Percentiles rank a stretch among this genome's conserved stretches.
These are phyloP conservation scores for Blastomyces emzantsi DNA, from an alignment of 2,329 filamentous ascomycete genomes.

Conservation along the genomic window DNA sequence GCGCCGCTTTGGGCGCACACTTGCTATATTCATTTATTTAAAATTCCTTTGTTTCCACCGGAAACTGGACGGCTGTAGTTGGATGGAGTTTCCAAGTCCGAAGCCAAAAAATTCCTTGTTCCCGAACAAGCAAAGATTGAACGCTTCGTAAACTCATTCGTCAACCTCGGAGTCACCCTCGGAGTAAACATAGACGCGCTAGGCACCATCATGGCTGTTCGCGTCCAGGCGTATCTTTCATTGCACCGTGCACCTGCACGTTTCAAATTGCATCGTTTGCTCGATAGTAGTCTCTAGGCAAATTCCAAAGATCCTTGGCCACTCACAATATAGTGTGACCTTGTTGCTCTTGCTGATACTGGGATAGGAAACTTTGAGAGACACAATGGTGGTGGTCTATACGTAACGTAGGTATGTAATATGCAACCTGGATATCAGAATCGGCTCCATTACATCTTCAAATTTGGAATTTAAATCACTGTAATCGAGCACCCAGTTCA, in stretches of 20 bases:
- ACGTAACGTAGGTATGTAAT: no score
- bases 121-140: no score
- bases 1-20: conserved; percentile 54
- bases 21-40: conserved; percentile 44
- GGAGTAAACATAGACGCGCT: not conserved
- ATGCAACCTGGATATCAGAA: not conserved
- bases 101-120: no score
- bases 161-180: conserved; percentile 27
- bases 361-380: not conserved
- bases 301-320: not conserved
- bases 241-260: no score
- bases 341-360: not conserved
- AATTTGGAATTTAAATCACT: not conserved
- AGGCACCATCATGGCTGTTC: not conserved
- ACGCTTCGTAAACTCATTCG: conserved; percentile 24
- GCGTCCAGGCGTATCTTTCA: not conserved
- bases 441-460: not conserved
- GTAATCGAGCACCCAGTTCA: not conserved
- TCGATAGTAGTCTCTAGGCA: not conserved
- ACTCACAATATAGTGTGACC: not conserved
- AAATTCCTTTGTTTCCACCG: no score
- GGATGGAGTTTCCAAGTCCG: no score
- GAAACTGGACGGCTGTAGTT: no score
- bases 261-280: not conserved
- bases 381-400: no score